Percentiles rank a stretch among this genome's conserved stretches.
Evolutionary conservation across 2,329 filamentous ascomycete species (phyloP).

Genomic region (Phoma sp.): DNA sequence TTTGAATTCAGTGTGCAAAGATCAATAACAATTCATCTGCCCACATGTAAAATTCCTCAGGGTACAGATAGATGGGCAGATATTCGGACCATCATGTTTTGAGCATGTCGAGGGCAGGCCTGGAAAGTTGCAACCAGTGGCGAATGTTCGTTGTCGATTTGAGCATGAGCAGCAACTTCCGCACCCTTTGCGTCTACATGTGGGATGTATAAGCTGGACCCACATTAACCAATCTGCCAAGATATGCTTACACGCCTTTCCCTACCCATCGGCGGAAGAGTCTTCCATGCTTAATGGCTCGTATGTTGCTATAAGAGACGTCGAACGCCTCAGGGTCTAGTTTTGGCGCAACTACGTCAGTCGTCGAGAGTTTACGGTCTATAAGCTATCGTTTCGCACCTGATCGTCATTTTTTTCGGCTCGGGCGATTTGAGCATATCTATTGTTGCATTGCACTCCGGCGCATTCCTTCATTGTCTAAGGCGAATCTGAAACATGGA

Average conservation of each 20-base stretch:
- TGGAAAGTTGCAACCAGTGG: background rate
- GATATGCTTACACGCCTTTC: background rate
- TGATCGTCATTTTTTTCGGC: background rate
- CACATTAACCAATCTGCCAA: conserved; percentile 5
- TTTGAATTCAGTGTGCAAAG: background rate
- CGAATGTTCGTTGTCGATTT: background rate
- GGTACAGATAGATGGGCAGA: background rate
- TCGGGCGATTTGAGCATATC: background rate
- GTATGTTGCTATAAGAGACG: conserved; percentile 7
- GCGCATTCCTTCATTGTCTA: background rate
- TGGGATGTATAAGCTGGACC: conserved; percentile 5
- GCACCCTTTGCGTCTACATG: background rate
- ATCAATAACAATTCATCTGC: background rate
- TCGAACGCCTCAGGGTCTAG: conserved; percentile 1
- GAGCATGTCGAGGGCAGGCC: background rate
- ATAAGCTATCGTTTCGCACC: background rate
- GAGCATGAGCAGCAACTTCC: background rate
- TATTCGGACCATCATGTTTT: background rate
- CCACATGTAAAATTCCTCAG: background rate
- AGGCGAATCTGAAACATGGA: background rate
- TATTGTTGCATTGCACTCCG: background rate
- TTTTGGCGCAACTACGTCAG: conserved; percentile 8
- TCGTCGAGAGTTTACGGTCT: background rate
- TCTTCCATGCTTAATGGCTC: background rate
- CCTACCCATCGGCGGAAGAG: background rate